Evolutionary conservation across 345 rosid species (phyloP), one percentile per base, ranked within the genome.

Genomic region (Ceriops tagal): DNA sequence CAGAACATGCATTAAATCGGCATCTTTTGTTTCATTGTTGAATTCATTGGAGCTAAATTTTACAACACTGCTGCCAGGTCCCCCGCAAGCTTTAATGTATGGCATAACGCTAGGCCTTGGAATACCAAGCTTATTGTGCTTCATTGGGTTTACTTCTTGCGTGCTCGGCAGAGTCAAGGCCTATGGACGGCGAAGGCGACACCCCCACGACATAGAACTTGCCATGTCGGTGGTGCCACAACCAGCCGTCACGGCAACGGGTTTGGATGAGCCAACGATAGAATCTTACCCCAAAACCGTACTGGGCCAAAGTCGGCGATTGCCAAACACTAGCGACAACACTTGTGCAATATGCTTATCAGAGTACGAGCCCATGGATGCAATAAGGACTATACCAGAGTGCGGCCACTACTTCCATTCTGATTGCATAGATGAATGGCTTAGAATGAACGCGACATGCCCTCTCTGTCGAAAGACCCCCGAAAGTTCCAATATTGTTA

Each of bases 371-470:
- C 69, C 86, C 0, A 75, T 78, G 53, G 95, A 88, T 65, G 78
- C 80, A 6, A 58, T 87, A 21, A 61, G 89, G 78, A 84, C 83
- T n/a, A 81, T 87, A 27, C 89, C 89, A 5, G 64, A 73, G 27
- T 88, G 97, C 72, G 78, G 75, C 62, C 97, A 88, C 22, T 82
- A 78, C 72, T 91, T 87, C 71, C 97, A 84, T 58, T 85, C 82
- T 1, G 79, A 76, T 5, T 87, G 97, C 64, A 75, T 88, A 11
- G 84, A 88, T 64, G 82, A 79, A 67, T 91, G 92, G 92, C 82
- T 91, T 43, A 77, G 69, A 65, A 31, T 73, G 68, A 88, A 87
- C n/a, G 82, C 82, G 0, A 73, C 90, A 1, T 87, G 91, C 67
- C 92, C 92, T 0, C 18, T 87, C 24, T 91, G 93, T 67, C 81